Base-by-base conservation (phyloP, 805 yeast genomes). In the Starmera dryadoides region DNA sequence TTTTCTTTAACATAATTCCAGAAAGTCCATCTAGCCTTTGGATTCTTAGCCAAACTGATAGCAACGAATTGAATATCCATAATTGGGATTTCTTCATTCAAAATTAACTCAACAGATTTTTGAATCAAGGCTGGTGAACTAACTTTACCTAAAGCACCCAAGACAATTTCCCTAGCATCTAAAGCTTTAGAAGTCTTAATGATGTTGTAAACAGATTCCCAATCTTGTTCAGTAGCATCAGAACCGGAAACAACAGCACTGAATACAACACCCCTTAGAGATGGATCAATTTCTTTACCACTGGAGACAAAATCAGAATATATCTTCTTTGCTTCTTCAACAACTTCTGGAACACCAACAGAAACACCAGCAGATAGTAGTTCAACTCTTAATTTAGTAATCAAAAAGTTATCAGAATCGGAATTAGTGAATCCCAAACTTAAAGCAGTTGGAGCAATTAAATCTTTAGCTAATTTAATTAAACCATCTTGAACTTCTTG, bases 11-110 rank as follows among this genome's bases (percentile, higher is more conserved):
- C 52, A 88, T 94, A 91, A 15, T 58, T 43, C 86, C 88, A 89
- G 53, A 83, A 65, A 9, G 73, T 69, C 45, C 71, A 71, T 43
- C 81, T 68, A 57, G 95, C 94, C 31, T 64, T 68, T 31, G 65
- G 69, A 51, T 78, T 77, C 18, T 73, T 55, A 45, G 82, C 65
- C 63, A 86, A 66, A 32, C 91, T 86, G 41, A 66, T 72, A 73
- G 87, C 71, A 42, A 95, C 86, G 47, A 78, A 71, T 62, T 77
- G 79, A 34, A 82, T 70, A 58, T 86, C 94, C 70, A 86, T 93
- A 53, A 77, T 79, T 42, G 84, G 68, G 30, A 69, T 60, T 30
- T 73, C 59, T 25, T 78, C 78, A 40, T 77, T 72, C 42, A 80
- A 67, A 42, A 80, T 60, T 53, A 71, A 66, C 2, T 57, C 65